Percentiles rank a stretch among this genome's conserved stretches.
Conservation (phyloP, 139 green algal genomes). For the Yamagishiella unicocca region DNA sequence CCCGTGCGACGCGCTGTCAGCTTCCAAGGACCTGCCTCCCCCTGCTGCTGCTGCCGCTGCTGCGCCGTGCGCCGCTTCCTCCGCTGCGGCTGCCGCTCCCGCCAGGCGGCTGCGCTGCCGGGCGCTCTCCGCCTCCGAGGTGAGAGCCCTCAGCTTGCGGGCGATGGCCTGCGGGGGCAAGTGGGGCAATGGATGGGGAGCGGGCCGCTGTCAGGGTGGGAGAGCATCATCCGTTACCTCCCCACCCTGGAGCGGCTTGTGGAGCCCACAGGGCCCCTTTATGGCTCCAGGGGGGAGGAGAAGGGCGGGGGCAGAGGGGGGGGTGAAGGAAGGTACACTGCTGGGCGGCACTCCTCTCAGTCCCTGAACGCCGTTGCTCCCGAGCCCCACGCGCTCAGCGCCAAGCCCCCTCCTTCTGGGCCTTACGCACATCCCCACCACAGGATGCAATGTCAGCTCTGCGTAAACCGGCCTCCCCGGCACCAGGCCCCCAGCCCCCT, state of each 20-base stretch:
- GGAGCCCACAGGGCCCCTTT: too few relatives aligned
- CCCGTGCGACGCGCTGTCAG: too few relatives aligned
- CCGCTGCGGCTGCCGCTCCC: not conserved
- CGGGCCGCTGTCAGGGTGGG: not conserved
- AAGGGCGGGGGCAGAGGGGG: not conserved
- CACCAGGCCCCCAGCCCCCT: not conserved
- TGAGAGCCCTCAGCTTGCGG: slow-evolving; percentile 36
- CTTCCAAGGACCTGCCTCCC: not conserved
- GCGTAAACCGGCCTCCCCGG: not conserved
- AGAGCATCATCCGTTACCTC: not conserved
- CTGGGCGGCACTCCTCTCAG: not conserved
- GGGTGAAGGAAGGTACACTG: not conserved
- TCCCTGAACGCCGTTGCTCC: not conserved
- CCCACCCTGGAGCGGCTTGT: too few relatives aligned
- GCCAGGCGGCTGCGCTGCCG: slow-evolving; percentile 36
- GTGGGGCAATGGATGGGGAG: not conserved
- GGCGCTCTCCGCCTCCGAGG: slow-evolving; percentile 19
- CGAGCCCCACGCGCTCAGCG: not conserved
- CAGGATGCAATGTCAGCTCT: not conserved
- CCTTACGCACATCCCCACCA: not conserved
- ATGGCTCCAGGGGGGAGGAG: too few relatives aligned
- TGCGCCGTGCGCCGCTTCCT: not conserved
- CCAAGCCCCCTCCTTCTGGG: not conserved
- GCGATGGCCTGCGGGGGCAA: not conserved
- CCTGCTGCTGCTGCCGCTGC: not conserved